These are phyloP conservation scores for Globisporangium irregulare DNA, from an alignment of 352 stramenopile genomes.

Conservation along the genomic window DNA sequence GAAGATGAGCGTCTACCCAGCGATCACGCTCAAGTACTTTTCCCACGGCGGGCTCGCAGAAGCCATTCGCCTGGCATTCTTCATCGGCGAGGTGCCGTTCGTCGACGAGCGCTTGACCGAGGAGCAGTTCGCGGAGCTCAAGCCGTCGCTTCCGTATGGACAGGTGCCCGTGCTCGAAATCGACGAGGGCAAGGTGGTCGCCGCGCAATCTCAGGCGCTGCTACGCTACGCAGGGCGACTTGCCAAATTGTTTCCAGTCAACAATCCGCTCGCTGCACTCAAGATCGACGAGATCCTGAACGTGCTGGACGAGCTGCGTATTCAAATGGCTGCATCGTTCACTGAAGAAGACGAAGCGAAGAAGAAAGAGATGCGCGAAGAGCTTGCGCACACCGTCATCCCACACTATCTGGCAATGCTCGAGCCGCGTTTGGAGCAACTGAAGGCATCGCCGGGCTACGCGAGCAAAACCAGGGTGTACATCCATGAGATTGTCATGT, in stretches of 20 bases:
- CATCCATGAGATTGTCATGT: constrained; percentile 31
- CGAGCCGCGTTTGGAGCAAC: constrained; percentile 28
- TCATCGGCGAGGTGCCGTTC: constrained; percentile 48
- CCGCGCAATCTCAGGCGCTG: constrained; percentile 29
- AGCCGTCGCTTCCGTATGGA: constrained; percentile 34
- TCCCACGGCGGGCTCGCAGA: constrained; percentile 36
- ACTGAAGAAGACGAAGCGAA: constrained; percentile 29
- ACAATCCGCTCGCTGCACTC: constrained; percentile 26
- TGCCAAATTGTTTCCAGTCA: constrained; percentile 31
- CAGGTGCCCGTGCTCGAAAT: constrained; percentile 52
- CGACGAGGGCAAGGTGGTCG: constrained; percentile 24
- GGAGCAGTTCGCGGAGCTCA: constrained; percentile 31
- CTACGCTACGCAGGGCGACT: constrained; percentile 31
- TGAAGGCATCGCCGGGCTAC: constrained; percentile 24
- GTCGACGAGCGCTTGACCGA: constrained; percentile 37
- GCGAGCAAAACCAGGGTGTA: constrained; percentile 18
- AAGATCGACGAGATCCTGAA: constrained; percentile 33
- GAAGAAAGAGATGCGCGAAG: constrained; percentile 32
- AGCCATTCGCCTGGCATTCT: constrained; percentile 42
- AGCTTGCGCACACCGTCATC: constrained; percentile 27
- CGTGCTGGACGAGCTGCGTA: constrained; percentile 25
- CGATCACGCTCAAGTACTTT: constrained; percentile 60
- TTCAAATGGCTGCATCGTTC: constrained; percentile 22
- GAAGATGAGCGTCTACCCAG: constrained; percentile 11
- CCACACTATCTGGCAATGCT: constrained; percentile 25